Conservation (phyloP, 495 filamentous ascomycete genomes). For the Apiosordaria backusii region DNA sequence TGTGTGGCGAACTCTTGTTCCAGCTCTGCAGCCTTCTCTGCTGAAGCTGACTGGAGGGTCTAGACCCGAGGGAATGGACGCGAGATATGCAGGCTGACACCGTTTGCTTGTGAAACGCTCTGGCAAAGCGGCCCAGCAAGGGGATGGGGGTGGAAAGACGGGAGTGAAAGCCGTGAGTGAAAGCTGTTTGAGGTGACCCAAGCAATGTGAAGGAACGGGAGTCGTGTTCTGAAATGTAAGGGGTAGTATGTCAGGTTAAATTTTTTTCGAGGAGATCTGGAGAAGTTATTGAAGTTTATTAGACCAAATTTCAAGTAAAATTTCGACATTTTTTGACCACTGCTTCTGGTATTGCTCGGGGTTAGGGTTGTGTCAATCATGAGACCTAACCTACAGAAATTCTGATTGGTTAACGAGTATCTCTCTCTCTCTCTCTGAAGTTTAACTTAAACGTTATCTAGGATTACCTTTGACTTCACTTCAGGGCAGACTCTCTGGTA, state of each 20-base stretch:
- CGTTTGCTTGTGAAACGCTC: background rate
- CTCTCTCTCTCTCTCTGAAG: too few species aligned
- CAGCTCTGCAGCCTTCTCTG: background rate
- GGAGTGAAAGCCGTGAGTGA: background rate
- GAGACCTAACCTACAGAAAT: too few species aligned
- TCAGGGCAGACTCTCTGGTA: too few species aligned
- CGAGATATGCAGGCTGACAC: constrained; percentile 7
- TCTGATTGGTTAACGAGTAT: too few species aligned
- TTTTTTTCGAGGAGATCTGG: background rate
- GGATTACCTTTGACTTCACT: too few species aligned
- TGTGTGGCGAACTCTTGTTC: background rate
- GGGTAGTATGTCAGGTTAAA: background rate
- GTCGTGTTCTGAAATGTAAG: too few species aligned
- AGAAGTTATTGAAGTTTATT: background rate
- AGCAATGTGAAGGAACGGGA: background rate
- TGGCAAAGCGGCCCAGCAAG: background rate
- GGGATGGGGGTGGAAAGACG: background rate
- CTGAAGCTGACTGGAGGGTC: constrained; percentile 1
- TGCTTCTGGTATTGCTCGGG: background rate
- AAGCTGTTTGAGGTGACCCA: background rate
- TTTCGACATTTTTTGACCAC: background rate
- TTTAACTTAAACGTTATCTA: too few species aligned
- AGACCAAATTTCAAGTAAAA: too few species aligned
- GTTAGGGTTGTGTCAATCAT: background rate
- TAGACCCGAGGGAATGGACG: constrained; percentile 15